Percentiles rank a stretch among this genome's conserved stretches.
phyloP scores from a whole-genome alignment of 495 filamentous ascomycete species.

The Penicillium parvum region DNA sequence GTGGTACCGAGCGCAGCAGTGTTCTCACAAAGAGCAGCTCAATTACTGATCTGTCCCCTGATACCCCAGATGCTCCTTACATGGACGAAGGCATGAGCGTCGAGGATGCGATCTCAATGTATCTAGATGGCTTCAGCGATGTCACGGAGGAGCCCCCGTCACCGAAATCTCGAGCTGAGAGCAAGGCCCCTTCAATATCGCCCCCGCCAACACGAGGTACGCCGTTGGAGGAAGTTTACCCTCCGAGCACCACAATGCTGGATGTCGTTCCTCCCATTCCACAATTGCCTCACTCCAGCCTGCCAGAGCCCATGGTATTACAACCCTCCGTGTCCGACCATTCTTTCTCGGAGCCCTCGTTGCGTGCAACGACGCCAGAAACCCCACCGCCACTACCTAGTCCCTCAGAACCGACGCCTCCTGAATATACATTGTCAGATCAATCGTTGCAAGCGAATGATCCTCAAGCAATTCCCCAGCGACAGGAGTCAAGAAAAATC shows the following conservation, averaged over 20 bases:
- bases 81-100: conserved; percentile 74
- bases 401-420: conserved; percentile 1
- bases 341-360: conserved; percentile 5
- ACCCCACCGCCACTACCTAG: conserved; percentile 2
- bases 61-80: conserved; percentile 51
- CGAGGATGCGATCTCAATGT: conserved; percentile 92
- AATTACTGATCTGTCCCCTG: conserved; percentile 58
- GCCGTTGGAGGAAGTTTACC: conserved; percentile 22
- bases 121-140: conserved; percentile 75
- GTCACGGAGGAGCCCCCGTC: conserved; percentile 42
- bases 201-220: conserved; percentile 30
- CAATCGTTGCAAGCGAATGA: conserved; percentile 2
- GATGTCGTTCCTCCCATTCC: conserved; percentile 24
- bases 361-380: conserved; percentile 6
- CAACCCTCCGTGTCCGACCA: conserved; percentile 4
- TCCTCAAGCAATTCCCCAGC: conserved; percentile 10
- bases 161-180: conserved; percentile 27
- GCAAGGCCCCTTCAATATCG: conserved; percentile 30
- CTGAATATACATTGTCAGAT: conserved; percentile 1
- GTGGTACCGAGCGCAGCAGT: conserved; percentile 75
- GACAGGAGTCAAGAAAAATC: conserved; percentile 38
- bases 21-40: conserved; percentile 77
- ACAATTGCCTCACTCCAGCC: conserved; percentile 15
- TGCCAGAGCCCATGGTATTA: conserved; percentile 1
- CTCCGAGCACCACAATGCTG: conserved; percentile 17